Evolutionary conservation across 192 early-diverging fungal genomes (phyloP), one percentile per base, ranked within the genome.

Genomic region (Coemansia sp.): DNA sequence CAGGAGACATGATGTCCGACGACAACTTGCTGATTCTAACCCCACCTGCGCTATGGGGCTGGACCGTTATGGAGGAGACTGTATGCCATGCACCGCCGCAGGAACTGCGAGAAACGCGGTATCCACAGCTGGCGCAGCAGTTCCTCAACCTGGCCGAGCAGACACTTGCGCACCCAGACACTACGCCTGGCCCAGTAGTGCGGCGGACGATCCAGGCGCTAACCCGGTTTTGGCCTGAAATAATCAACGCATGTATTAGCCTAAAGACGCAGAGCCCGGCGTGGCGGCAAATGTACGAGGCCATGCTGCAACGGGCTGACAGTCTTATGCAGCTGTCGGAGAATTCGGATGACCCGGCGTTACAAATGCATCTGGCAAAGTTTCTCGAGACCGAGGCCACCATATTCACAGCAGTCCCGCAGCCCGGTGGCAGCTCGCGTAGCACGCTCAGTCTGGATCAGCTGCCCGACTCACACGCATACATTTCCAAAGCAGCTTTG

Each of bases 21-120:
- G 78, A 81, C 19, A 67, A 59, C 22, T 58, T 79, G 39, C 49
- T 62, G 27, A 65, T 81, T 59, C 66, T 81, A 24, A 75, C 72
- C 38, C 67, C 78, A 5, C 78, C 71, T 8, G 78, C 71, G 2
- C 61, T 57, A 10, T 81, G 78, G 78, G 78, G 78, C n/a, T 81
- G 78, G 78, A 66, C 66, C n/a, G 63, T 63, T 7, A 74, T 81
- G 64, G 78, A 81, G 57, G 65, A 74, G 53, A 60, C 78, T 2
- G 69, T 70, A 12, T 81, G 78, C 37, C 47, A 41, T 7, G 41
- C 51, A 17, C 69, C 72, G 14, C 72, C 78, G 5, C 12, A 37
- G 37, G 25, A 51, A n/a, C 35, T 69, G 4, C 60, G 68, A 24
- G 65, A 75, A 25, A 55, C 72, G 21, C 25, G 50, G 29, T 81